A percentile compares a stretch with the other conserved stretches of the same genome.
These are phyloP conservation scores for Phytophthora pseudosyringae DNA, from an alignment of 352 stramenopile species.

Conservation along the genomic window DNA sequence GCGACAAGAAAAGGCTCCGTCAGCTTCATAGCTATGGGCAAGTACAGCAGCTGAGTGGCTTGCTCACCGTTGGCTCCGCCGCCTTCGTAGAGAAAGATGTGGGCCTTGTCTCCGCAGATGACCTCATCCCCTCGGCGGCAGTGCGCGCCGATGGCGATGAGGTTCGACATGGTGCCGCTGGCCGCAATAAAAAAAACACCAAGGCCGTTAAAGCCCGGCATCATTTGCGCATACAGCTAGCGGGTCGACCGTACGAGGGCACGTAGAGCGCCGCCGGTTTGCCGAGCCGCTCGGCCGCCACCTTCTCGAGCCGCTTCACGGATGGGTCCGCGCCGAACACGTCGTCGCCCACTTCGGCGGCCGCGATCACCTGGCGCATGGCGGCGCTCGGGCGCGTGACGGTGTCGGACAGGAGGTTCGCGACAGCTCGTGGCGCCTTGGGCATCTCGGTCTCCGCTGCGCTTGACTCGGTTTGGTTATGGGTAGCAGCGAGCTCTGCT, in stretches of 20 bases:
- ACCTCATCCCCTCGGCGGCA: conserved; percentile 94
- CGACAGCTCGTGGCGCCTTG: conserved; percentile 32
- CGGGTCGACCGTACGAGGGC: conserved; percentile 78
- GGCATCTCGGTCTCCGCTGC: conserved; percentile 24
- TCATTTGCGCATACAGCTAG: background rate
- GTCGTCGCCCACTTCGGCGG: conserved; percentile 80
- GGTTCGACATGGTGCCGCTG: conserved; percentile 97
- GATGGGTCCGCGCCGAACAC: conserved; percentile 92
- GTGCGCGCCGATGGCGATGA: conserved; percentile 95
- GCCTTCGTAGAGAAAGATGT: conserved; percentile 98
- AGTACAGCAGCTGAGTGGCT: background rate
- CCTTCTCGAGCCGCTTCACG: conserved; percentile 92
- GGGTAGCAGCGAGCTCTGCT: background rate
- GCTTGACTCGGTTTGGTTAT: conserved; percentile 17
- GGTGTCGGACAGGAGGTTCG: conserved; percentile 98
- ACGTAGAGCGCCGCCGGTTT: conserved; percentile 97
- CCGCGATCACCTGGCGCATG: conserved; percentile 93
- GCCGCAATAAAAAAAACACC: conserved; percentile 2
- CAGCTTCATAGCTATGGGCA: background rate
- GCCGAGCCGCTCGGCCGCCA: conserved; percentile 92
- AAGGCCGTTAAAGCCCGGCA: background rate
- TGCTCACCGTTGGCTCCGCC: conserved; percentile 82
- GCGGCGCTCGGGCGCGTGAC: conserved; percentile 92
- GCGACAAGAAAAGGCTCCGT: conserved; percentile 3
- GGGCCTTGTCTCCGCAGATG: conserved; percentile 94